Base-by-base conservation (phyloP, 345 rosid species). In the Capsella bursapastoris region DNA sequence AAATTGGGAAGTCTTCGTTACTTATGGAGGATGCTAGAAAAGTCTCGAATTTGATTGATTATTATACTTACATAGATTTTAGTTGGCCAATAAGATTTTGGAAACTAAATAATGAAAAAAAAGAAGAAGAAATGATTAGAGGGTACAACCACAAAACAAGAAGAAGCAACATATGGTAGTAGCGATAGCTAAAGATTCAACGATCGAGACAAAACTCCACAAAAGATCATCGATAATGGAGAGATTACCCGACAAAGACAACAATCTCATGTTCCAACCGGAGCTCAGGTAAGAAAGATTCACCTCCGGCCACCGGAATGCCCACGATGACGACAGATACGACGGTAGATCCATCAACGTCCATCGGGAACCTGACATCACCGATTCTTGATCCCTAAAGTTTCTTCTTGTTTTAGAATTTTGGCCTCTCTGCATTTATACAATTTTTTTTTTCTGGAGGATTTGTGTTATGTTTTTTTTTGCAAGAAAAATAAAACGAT, bases 81-180 rank as follows among this genome's bases (percentile, higher is more conserved):
- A 45, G 8, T 25, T 10, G 34, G 9, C 14, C 14, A 59, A 41
- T 16, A 57, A 22, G 37, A 50, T 9, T 44, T 41, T 14, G 9
- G 43, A 77, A 40, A 29, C 9, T 2, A 22, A 18, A 29, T n/a
- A 40, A 63, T 11, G 15, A 10, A 0, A 27, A 41, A 68, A 29
- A n/a, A 8, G 28, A 70, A 22, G 25, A 22, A 22, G 25, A 22
- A 22, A 22, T 22, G 2, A 37, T 91, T 85, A 92, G 64, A 92
- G 79, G 50, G 95, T 86, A 70, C 98, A 92, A 12, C 96, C 96
- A 64, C 98, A 92, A 73, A 85, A 90, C 25, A 90, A 38, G 68
- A 88, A 86, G 89, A 84, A 92, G 83, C 76, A 92, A 62, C 96
- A 90, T 49, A 92, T 82, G 84, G 87, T 88, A n/a, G 91, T 57